A percentile compares a stretch with the other conserved stretches of the same genome.
These are phyloP conservation scores for Hymenoscyphus fructigenus DNA, from an alignment of 2,329 filamentous ascomycete genomes.

Conservation along the genomic window DNA sequence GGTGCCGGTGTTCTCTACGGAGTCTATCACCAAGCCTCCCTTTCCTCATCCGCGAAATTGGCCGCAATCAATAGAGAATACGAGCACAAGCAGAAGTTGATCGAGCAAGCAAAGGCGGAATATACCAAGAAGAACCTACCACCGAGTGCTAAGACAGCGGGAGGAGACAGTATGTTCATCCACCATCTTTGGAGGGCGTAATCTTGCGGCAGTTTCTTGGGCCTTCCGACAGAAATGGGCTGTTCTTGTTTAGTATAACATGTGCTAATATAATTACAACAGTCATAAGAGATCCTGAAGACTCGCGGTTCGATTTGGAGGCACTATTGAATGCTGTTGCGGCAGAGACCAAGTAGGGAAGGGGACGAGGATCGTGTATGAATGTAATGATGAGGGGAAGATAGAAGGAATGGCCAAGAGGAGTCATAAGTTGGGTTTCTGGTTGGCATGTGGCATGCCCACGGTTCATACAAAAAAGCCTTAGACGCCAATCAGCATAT, in stretches of 20 bases:
- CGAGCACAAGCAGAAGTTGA: conserved; percentile 86
- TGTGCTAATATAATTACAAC: conserved; percentile 22
- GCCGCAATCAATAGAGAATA: conserved; percentile 78
- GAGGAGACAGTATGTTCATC: conserved; percentile 40
- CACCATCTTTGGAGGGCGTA: neutral
- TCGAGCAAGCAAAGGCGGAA: conserved; percentile 88
- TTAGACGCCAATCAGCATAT: conserved; percentile 37
- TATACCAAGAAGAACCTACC: conserved; percentile 75
- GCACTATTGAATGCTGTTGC: conserved; percentile 69
- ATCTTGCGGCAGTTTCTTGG: neutral
- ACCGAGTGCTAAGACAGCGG: conserved; percentile 39
- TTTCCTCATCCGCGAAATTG: conserved; percentile 69
- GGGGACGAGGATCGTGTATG: conserved; percentile 12
- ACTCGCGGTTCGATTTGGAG: conserved; percentile 93
- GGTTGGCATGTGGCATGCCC: conserved; percentile 26
- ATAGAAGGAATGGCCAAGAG: conserved; percentile 28
- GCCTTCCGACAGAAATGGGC: neutral
- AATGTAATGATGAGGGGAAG: conserved; percentile 31
- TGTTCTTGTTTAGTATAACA: neutral
- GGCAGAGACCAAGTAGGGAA: conserved; percentile 40
- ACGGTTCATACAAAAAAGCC: conserved; percentile 32
- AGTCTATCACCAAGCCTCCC: conserved; percentile 84
- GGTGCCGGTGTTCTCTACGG: conserved; percentile 92
- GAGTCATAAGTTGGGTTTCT: conserved; percentile 17
- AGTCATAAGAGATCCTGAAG: conserved; percentile 75